Base-by-base conservation (phyloP, 306 rosid species). In the Castanopsis chinensis region DNA sequence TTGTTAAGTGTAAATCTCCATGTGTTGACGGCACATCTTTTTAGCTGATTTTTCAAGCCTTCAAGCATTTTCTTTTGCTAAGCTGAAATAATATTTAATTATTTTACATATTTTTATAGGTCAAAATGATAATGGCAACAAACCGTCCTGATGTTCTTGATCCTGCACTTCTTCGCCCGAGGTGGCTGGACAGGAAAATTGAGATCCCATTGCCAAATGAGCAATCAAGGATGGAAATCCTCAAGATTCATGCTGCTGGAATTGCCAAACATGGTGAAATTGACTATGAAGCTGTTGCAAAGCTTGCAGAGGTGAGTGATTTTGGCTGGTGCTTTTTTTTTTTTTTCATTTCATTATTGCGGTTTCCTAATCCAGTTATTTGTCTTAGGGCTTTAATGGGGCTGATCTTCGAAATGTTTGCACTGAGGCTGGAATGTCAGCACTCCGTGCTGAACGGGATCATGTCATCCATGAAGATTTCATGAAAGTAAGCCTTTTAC, bases 401-500 rank as follows among this genome's bases (percentile, higher is more conserved):
- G 98, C 99, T 72, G 99, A 96, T 82, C 91, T 96, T 41, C 92
- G 99, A 55, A 96, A 96, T 75, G 92, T 96, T 70, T 96, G 99
- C 88, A 91, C 99, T 0, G 99, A 96, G 86, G 99, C 99, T 82
- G 99, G 99, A 76, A 95, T 95, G 98, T 85, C 93, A 7, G 99
- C 99, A 4, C 93, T 96, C 76, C 96, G 99, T 20, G 99, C 96
- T 14, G 99, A 96, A 78, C 93, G 99, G 21, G 98, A 92, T 82
- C 93, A 93, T 69, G 99, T 96, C 78, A 91, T 90, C 77, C 99
- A 96, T 41, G 98, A 91, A 84, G 99, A 96, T 84, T 96, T 95
- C 85, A 96, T 96, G 98, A 96, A 96, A 94, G 99, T 86, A 78
- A 78, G 51, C 41, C 25, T 13, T 10, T n/a, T 25, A 25, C 15